Evolutionary conservation across 1,284 basidiomycete genomes (phyloP), one percentile per base, ranked within the genome.

Genomic region (Trametes hirsuta): DNA sequence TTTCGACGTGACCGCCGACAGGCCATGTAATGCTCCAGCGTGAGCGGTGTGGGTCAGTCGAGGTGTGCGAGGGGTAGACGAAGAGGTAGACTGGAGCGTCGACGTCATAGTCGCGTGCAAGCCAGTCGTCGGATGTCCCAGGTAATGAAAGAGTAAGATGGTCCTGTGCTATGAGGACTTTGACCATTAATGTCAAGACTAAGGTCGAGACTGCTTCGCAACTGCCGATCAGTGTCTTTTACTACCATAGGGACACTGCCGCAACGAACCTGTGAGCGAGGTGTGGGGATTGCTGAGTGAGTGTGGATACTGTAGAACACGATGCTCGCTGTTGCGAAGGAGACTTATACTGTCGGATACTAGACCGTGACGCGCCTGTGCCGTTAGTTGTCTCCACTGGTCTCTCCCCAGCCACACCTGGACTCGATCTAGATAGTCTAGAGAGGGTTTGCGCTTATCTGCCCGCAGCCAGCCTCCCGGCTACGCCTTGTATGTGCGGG

Each of bases 101-200:
- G 30, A 65, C 55, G 53, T 65, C 64, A 50, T 58, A 36, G 50
- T 65, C 64, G 53, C 49, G 61, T n/a, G 64, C 64, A 39, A 65
- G 64, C 64, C 64, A 65, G 61, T 65, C 64, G 61, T 65, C 64
- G 47, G 53, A 41, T 24, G 49, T 41, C 18, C 18, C 25, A 0
- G 45, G 42, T 37, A 14, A n/a, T 12, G n/a, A 22, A 34, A 36
- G 36, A 45, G 36, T 46, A 18, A 41, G 18, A n/a, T 40, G 35
- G 6, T 58, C 56, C 18, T 58, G 36, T n/a, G 22, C 24, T n/a
- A 22, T n/a, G 37, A 58, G 49, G 44, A 58, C 24, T 52, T 58
- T 49, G 25, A 58, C 45, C 52, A 53, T 53, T 1, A n/a, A 24
- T 34, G n/a, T 25, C 18, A 24, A 12, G 24, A 12, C 4, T 6